Percentiles rank a stretch among this genome's conserved stretches.
Conservation (phyloP, 2,329 filamentous ascomycete species). For the Colletotrichum eleusines region DNA sequence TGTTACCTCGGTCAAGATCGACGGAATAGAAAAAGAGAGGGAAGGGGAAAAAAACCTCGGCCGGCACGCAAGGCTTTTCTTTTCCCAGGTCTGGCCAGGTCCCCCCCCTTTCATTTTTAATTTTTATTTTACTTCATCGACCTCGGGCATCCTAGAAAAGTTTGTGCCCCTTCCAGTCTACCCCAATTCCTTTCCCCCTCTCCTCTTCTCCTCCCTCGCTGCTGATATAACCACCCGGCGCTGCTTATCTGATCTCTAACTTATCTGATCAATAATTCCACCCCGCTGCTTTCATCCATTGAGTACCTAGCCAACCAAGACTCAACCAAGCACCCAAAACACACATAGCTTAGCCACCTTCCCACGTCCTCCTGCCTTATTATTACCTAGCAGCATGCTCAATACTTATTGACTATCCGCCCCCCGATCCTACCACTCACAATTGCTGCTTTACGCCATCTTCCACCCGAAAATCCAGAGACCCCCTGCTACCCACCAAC, state of each 20-base stretch:
- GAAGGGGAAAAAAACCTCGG: background rate
- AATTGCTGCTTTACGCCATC: slow-evolving; percentile 27
- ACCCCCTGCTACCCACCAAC: slow-evolving; percentile 22
- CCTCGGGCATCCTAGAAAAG: slow-evolving; percentile 28
- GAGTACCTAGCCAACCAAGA: background rate
- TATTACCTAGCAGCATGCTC: slow-evolving; percentile 20
- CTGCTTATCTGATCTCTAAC: slow-evolving; percentile 39
- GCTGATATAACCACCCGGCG: slow-evolving; percentile 16
- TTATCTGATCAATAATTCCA: slow-evolving; percentile 40
- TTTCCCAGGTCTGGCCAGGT: slow-evolving; percentile 1
- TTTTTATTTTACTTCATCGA: slow-evolving; percentile 1
- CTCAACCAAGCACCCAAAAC: background rate
- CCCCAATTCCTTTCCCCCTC: background rate
- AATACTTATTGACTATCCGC: slow-evolving; percentile 36
- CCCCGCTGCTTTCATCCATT: slow-evolving; percentile 27
- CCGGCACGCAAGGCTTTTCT: slow-evolving; percentile 4
- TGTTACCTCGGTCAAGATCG: slow-evolving; percentile 15
- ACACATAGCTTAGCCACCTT: slow-evolving; percentile 4
- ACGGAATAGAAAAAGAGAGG: background rate
- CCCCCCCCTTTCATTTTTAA: slow-evolving; percentile 4
- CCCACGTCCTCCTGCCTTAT: background rate
- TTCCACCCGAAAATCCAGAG: slow-evolving; percentile 16
- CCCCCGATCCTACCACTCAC: slow-evolving; percentile 28
- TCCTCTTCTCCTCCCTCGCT: slow-evolving; percentile 6
- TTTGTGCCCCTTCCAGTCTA: slow-evolving; percentile 7